A percentile compares a stretch with the other conserved stretches of the same genome.
phyloP scores from a whole-genome alignment of 305 asterid species.

The Fraxinus sp. region DNA sequence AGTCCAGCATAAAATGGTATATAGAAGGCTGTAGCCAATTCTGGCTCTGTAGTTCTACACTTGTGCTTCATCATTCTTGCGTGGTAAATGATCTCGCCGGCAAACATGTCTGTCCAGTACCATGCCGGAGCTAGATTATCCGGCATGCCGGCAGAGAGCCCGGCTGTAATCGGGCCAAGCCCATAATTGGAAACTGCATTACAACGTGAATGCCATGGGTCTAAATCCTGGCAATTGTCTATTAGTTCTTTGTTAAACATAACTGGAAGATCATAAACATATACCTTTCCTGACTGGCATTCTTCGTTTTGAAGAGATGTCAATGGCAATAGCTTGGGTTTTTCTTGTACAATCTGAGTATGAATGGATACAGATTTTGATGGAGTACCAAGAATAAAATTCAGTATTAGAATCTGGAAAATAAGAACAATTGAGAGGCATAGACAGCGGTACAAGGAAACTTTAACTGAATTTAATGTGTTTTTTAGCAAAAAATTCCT shows the following conservation, averaged over 20 bases:
- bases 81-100: slow-evolving; percentile 53
- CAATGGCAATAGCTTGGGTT: background rate
- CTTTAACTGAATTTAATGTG: background rate
- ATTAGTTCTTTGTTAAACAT: slow-evolving; percentile 44
- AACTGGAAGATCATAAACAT: slow-evolving; percentile 54
- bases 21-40: slow-evolving; percentile 55
- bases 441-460: slow-evolving; percentile 30
- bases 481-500: slow-evolving; percentile 14
- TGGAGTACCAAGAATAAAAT: slow-evolving; percentile 19
- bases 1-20: slow-evolving; percentile 65
- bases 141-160: slow-evolving; percentile 36
- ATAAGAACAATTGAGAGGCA: slow-evolving; percentile 38
- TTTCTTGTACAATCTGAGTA: background rate
- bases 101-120: slow-evolving; percentile 65
- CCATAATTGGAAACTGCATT: slow-evolving; percentile 50
- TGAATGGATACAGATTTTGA: background rate
- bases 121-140: slow-evolving; percentile 41
- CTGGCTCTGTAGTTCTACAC: slow-evolving; percentile 51
- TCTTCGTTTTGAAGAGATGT: background rate
- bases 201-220: slow-evolving; percentile 58
- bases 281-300: slow-evolving; percentile 44
- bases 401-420: slow-evolving; percentile 37
- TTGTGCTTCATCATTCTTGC: slow-evolving; percentile 33
- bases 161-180: slow-evolving; percentile 45
- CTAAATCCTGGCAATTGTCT: slow-evolving; percentile 40